These are phyloP conservation scores for Talaromyces proteolyticus DNA, from an alignment of 495 filamentous ascomycete species.

Conservation along the genomic window DNA sequence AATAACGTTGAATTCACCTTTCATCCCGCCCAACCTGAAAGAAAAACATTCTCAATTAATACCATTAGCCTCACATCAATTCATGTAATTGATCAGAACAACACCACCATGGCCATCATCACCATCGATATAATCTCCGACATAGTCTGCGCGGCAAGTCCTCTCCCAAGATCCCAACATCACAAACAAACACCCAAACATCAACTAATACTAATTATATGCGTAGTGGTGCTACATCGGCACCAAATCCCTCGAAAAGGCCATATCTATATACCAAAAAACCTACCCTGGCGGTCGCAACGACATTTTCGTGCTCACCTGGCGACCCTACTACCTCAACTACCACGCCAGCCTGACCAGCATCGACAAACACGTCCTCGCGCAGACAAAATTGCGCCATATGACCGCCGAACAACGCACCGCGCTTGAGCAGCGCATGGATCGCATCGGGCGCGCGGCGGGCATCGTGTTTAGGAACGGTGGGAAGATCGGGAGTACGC, in stretches of 20 bases:
- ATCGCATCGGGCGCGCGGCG: conserved; percentile 5
- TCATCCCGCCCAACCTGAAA: too few relatives aligned
- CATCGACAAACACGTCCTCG: not conserved
- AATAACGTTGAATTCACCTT: too few relatives aligned
- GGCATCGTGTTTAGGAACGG: conserved; percentile 17
- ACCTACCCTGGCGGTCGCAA: conserved; percentile 41
- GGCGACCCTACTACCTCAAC: conserved; percentile 64
- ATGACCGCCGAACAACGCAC: conserved; percentile 10
- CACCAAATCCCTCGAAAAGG: conserved; percentile 53
- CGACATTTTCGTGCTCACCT: conserved; percentile 53
- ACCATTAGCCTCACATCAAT: not conserved
- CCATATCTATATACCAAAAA: conserved; percentile 52
- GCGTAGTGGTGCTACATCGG: conserved; percentile 57
- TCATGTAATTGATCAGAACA: not conserved
- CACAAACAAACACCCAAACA: not conserved
- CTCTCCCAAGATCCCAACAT: not conserved
- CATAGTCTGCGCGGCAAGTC: conserved; percentile 1
- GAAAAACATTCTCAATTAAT: conserved; percentile 3
- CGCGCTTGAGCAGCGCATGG: conserved; percentile 11
- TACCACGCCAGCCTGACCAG: not conserved
- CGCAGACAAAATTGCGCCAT: conserved; percentile 7
- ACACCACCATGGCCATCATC: not conserved
- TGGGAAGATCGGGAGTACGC: conserved; percentile 16
- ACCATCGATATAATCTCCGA: conserved; percentile 5
- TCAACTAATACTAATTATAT: not conserved